These are phyloP conservation scores for Colletotrichum liaoningense DNA, from an alignment of 2,329 filamentous ascomycete genomes.

Conservation along the genomic window DNA sequence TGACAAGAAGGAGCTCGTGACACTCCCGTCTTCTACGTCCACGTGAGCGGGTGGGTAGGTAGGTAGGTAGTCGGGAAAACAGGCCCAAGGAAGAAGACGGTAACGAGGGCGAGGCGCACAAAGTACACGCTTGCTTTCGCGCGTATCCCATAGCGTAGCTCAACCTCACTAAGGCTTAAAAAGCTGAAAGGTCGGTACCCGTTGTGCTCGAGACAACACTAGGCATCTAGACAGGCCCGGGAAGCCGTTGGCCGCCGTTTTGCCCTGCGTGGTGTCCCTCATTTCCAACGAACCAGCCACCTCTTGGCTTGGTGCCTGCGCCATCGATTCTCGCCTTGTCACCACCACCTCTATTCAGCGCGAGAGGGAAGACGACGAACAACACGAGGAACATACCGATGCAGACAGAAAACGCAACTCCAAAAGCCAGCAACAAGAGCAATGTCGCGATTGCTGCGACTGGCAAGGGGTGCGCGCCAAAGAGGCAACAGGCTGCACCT, in stretches of 20 bases:
- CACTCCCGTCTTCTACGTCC: neutral
- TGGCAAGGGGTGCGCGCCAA: neutral
- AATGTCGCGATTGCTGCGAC: conserved; percentile 1
- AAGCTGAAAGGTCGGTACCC: conserved; percentile 34
- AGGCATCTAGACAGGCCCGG: conserved; percentile 26
- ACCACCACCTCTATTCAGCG: conserved; percentile 9
- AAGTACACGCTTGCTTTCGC: neutral
- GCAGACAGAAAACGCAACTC: neutral
- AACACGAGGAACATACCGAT: neutral
- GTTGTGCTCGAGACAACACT: conserved; percentile 34
- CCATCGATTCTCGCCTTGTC: conserved; percentile 1
- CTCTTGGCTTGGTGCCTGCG: conserved; percentile 33
- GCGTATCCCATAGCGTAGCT: neutral
- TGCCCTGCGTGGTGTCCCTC: conserved; percentile 28
- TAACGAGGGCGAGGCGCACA: conserved; percentile 5
- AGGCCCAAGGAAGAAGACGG: neutral
- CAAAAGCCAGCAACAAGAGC: neutral
- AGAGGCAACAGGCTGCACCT: neutral
- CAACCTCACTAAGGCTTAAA: conserved; percentile 31
- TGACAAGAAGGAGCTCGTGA: neutral
- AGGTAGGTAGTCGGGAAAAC: neutral
- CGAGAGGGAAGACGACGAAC: conserved; percentile 3
- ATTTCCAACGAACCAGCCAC: conserved; percentile 36
- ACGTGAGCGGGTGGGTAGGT: neutral
- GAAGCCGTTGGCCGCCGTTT: conserved; percentile 37